Percentiles rank a stretch among this genome's conserved stretches.
These are phyloP conservation scores for Linderina pennispora DNA, from an alignment of 192 early-diverging fungal genomes.

Conservation along the genomic window DNA sequence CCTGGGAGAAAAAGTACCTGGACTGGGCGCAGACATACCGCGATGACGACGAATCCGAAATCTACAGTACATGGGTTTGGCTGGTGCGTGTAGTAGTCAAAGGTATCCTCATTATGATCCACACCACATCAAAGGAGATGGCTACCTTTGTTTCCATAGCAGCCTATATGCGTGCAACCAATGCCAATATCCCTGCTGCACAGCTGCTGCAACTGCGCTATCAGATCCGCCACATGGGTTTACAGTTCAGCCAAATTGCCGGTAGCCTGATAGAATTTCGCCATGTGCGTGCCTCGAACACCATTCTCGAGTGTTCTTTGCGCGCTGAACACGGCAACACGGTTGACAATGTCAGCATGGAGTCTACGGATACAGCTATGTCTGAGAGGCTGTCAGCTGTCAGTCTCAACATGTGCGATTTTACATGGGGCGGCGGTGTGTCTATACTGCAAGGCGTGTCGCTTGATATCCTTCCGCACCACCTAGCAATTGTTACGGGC, in stretches of 20 bases:
- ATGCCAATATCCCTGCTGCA: no score
- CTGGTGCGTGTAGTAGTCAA: background rate
- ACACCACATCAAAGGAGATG: background rate
- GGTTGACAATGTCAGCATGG: no score
- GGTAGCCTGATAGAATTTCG: no score
- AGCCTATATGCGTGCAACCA: background rate
- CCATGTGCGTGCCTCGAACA: no score
- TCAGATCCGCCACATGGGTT: no score
- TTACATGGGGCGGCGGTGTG: background rate
- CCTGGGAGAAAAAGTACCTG: conserved; percentile 80
- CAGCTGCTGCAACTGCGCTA: no score
- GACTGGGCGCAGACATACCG: conserved; percentile 54
- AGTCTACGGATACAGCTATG: no score
- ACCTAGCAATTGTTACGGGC: conserved; percentile 51
- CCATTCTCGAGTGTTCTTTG: no score
- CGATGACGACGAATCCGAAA: conserved; percentile 44
- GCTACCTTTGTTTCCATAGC: conserved; percentile 3
- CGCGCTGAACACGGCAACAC: no score
- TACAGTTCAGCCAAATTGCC: no score
- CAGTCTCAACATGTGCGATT: background rate
- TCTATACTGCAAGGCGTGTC: conserved; percentile 30
- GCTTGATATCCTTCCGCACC: conserved; percentile 40
- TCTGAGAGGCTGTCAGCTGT: no score
- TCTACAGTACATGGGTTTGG: conserved; percentile 2
- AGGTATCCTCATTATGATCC: background rate